Evolutionary conservation across 2,329 filamentous ascomycete genomes (phyloP), one percentile per base, ranked within the genome.

Genomic region (Whalleya microplaca): DNA sequence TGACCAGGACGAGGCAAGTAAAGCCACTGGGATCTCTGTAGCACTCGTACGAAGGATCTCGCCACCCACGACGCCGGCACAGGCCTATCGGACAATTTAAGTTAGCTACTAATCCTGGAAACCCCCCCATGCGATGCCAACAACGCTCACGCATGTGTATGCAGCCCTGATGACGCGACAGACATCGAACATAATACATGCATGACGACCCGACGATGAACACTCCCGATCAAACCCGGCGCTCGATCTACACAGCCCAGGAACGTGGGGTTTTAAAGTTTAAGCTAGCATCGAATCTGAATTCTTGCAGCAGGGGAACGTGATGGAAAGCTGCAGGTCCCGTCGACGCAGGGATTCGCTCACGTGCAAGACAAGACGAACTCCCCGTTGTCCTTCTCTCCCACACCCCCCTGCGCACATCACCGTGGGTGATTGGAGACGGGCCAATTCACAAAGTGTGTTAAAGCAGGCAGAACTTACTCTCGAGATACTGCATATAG

Each of bases 61-160:
- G 87, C 94, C 94, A 98, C 76, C 92, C 91, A 75, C 94, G 92
- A 68, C 94, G 92, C 74, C 91, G 89, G 83, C 94, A 98, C 71
- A 97, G 88, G 78, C 92, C 94, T 98, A 74, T 69, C 64, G 63
- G 65, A 67, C 62, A n/a, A 59, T 55, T 37, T 64, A 64, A 60
- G 67, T 72, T 65, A 72, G 70, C 62, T 62, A 62, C 64, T 67
- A 56, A 66, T 67, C 68, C 63, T 56, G 59, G 63, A 63, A 64
- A 55, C 42, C 41, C 60, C 57, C 57, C 53, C 53, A 59, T 63
- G 68, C 59, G 58, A 65, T 65, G 51, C 54, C 59, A 59, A 58
- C 53, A 49, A 63, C 60, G 32, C 14, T 37, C 32, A 12, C 32
- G 32, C 32, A 50, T 48, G 51, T 53, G 42, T 64, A 67, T 68